Base-by-base conservation (phyloP, 2,329 filamentous ascomycete species). In the Alternaria sp. region DNA sequence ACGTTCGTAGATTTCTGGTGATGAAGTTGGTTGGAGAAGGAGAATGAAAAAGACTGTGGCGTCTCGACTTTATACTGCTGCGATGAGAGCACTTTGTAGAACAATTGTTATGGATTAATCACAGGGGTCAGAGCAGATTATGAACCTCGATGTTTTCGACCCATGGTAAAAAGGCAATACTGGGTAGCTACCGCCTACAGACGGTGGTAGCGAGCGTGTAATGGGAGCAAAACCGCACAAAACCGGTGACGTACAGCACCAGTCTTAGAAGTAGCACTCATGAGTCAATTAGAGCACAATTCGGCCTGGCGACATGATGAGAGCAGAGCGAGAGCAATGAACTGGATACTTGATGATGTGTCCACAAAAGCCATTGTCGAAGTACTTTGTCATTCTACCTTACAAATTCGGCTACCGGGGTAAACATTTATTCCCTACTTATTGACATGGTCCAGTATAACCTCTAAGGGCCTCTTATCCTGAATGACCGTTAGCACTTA, bases 401-500 rank as follows among this genome's bases (percentile, higher is more conserved):
- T 52, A 15, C 28, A n/a, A n/a, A 15, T 28, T 52, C 13, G n/a
- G 8, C 21, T 15, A 52, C 13, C 12, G 3, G 13, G n/a, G 30
- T 25, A 52, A 15, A 9, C n/a, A 9, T 17, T 11, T 1, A 15
- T 10, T 36, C 6, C n/a, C 54, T 32, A 57, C 17, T 57, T 45
- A 19, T 52, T 47, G 21, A 52, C 59, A 13, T 47, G n/a, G 0
- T 30, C 32, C 19, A 62, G 13, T 6, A 43, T 49, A 3, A 62
- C 56, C n/a, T 59, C 49, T 5, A 62, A 6, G 7, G 56, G 43
- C 32, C 17, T 62, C 40, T 62, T 62, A 19, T 62, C 56, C 59
- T 61, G 17, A 1, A 3, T 7, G 5, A n/a, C 1, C 7, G 28
- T 61, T 28, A 61, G 54, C 36, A 28, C 19, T 19, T 8, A 2